Conservation (phyloP, 2,329 filamentous ascomycete genomes). For the Epichloe sp. region DNA sequence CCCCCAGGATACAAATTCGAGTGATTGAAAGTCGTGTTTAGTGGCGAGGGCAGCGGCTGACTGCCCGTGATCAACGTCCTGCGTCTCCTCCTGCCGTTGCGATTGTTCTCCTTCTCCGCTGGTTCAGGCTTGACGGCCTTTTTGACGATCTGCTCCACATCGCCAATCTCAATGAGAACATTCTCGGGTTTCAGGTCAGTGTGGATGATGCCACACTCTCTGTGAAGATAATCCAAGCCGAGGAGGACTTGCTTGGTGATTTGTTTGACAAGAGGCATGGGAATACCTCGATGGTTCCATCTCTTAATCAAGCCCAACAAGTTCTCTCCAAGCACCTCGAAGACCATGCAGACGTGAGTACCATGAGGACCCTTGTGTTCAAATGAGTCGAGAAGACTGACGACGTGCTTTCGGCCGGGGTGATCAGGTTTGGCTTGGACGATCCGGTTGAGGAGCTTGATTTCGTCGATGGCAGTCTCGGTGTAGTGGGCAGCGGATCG, state of each 20-base stretch:
- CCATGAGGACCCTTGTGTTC: slow-evolving; percentile 96
- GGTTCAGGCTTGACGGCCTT: slow-evolving; percentile 78
- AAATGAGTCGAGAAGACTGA: slow-evolving; percentile 91
- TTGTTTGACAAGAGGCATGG: slow-evolving; percentile 92
- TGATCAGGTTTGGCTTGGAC: slow-evolving; percentile 91
- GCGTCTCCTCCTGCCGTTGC: slow-evolving; percentile 79
- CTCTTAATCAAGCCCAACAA: slow-evolving; percentile 89
- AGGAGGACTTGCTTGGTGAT: slow-evolving; percentile 97
- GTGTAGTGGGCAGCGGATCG: slow-evolving; percentile 97
- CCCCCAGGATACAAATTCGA: slow-evolving; percentile 55
- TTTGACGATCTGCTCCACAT: slow-evolving; percentile 97
- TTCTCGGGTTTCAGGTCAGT: slow-evolving; percentile 97
- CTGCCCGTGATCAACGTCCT: slow-evolving; percentile 94
- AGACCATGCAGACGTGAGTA: slow-evolving; percentile 97
- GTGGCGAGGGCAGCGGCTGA: slow-evolving; percentile 85
- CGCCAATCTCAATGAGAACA: slow-evolving; percentile 95
- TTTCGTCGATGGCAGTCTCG: slow-evolving; percentile 96
- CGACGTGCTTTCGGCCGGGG: slow-evolving; percentile 86
- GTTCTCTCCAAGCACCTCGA: slow-evolving; percentile 94
- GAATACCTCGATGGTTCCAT: slow-evolving; percentile 96
- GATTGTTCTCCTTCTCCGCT: slow-evolving; percentile 70
- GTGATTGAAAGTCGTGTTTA: slow-evolving; percentile 83
- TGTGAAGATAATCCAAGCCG: slow-evolving; percentile 88
- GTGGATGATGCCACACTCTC: slow-evolving; percentile 97
- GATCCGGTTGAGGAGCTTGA: slow-evolving; percentile 94